Percentiles rank a stretch among this genome's conserved stretches.
phyloP scores from a whole-genome alignment of 129 eudicot genomes.

The Helichrysum umbraculigerum region DNA sequence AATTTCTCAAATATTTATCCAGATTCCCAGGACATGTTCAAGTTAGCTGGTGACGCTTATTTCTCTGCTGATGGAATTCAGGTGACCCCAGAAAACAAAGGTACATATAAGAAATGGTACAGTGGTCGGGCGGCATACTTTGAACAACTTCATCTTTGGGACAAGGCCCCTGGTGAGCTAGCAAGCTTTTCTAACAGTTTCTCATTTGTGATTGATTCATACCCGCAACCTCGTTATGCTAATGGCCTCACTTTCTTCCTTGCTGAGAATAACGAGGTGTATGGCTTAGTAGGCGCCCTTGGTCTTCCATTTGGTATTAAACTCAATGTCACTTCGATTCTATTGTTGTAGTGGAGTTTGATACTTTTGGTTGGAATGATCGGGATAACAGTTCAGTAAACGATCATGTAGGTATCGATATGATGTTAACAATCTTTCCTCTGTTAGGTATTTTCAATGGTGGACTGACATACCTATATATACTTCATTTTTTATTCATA shows the following conservation, averaged over 20 bases:
- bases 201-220: slow-evolving; percentile 12
- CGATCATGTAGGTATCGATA: slow-evolving; percentile 46
- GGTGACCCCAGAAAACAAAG: slow-evolving; percentile 4
- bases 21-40: not conserved
- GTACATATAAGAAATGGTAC: not conserved
- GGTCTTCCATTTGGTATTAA: slow-evolving; percentile 37
- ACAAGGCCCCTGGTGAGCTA: slow-evolving; percentile 9
- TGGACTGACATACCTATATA: no score
- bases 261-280: not conserved
- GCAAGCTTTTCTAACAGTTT: slow-evolving; percentile 18
- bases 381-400: not conserved
- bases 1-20: not conserved
- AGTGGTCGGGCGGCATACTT: slow-evolving; percentile 9
- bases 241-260: slow-evolving; percentile 17
- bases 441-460: slow-evolving; percentile 16
- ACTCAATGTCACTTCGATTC: no score
- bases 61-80: slow-evolving; percentile 12
- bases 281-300: not conserved
- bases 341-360: no score
- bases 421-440: slow-evolving; percentile 35
- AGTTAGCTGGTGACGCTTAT: not conserved
- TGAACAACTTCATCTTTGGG: slow-evolving; percentile 21
- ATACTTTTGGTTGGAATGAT: no score
- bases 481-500: no score
- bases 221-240: not conserved